Evolutionary conservation across 2,329 filamentous ascomycete species (phyloP).

Genomic region (Cladobotryum mycophilum): DNA sequence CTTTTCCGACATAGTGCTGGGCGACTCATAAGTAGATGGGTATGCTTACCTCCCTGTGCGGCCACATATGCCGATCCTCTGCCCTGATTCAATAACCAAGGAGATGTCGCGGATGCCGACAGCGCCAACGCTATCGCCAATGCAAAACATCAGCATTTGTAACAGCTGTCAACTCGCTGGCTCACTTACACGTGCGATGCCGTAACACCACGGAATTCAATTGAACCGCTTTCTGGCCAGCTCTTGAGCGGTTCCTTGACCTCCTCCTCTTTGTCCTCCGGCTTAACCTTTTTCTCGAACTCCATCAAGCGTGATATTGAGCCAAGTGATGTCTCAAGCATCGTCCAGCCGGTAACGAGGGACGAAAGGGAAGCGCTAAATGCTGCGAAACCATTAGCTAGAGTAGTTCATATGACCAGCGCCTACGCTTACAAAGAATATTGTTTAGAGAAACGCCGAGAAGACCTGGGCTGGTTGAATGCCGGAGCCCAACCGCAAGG

Average conservation of each 20-base stretch:
- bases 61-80: not conserved
- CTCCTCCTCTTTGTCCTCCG: too few relatives aligned
- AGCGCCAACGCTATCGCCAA: not conserved
- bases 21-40: too few relatives aligned
- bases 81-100: not conserved
- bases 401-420: too few relatives aligned
- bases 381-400: too few relatives aligned
- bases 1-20: too few relatives aligned
- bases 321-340: conserved; percentile 14
- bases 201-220: not conserved
- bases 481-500: conserved; percentile 27
- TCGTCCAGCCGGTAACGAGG: conserved; percentile 13
- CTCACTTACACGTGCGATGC: not conserved
- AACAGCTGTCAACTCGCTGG: not conserved
- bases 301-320: conserved; percentile 6
- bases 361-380: conserved; percentile 10
- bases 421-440: not conserved
- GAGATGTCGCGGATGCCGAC: not conserved
- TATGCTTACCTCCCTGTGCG: conserved; percentile 13
- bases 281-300: too few relatives aligned
- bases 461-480: conserved; percentile 1
- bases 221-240: not conserved
- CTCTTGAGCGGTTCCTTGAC: not conserved
- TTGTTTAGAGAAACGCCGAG: conserved; percentile 13
- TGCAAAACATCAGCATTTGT: too few relatives aligned